Percentiles rank a stretch among this genome's conserved stretches.
Evolutionary conservation across 306 rosid species (phyloP).

Genomic region (Gleditsia sinensis): DNA sequence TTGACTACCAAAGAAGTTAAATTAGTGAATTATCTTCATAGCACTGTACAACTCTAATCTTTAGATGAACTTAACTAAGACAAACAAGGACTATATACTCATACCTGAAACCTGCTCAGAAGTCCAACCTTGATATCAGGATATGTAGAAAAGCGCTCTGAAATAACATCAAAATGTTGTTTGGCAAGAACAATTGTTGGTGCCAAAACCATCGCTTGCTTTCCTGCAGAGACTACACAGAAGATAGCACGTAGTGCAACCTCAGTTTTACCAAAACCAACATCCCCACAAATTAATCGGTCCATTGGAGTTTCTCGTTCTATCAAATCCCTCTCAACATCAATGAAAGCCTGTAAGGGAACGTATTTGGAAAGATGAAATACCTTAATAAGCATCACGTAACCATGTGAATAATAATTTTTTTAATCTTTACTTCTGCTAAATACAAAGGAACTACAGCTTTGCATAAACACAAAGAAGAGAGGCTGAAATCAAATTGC

Average conservation of each 20-base stretch:
- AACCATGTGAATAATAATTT: background rate
- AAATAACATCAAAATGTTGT: slow-evolving; percentile 88
- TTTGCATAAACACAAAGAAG: slow-evolving; percentile 8
- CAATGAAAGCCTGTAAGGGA: slow-evolving; percentile 75
- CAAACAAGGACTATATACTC: slow-evolving; percentile 16
- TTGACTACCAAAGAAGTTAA: slow-evolving; percentile 12
- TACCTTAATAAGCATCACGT: slow-evolving; percentile 30
- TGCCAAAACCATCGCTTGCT: slow-evolving; percentile 95
- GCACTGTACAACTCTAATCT: background rate
- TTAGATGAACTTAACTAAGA: slow-evolving; percentile 21
- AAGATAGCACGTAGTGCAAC: slow-evolving; percentile 95
- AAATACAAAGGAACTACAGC: background rate
- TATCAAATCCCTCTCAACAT: slow-evolving; percentile 86
- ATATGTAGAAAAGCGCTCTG: slow-evolving; percentile 72
- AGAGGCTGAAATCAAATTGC: slow-evolving; percentile 1
- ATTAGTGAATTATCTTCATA: background rate
- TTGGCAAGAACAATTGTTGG: slow-evolving; percentile 95
- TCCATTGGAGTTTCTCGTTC: slow-evolving; percentile 93
- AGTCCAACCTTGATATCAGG: slow-evolving; percentile 73
- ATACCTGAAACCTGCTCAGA: slow-evolving; percentile 95
- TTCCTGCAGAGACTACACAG: slow-evolving; percentile 80
- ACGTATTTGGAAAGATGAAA: slow-evolving; percentile 24
- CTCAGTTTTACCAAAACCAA: slow-evolving; percentile 98
- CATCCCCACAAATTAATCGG: slow-evolving; percentile 95
- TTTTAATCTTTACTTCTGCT: background rate